These are phyloP conservation scores for Mycena rebaudengoi DNA, from an alignment of 768 basidiomycete genomes.

Conservation along the genomic window DNA sequence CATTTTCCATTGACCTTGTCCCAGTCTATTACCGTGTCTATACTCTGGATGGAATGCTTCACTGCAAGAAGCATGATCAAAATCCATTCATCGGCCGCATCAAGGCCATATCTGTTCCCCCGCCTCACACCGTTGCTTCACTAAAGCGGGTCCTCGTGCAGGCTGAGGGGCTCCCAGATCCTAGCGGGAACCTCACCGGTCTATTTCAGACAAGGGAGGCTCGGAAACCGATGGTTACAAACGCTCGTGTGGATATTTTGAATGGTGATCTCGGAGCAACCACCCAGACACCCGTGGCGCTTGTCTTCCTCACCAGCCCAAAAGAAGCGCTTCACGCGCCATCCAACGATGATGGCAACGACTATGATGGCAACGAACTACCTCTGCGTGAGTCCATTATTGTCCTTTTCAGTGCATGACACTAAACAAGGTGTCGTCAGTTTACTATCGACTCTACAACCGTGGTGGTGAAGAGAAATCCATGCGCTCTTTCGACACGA, in stretches of 20 bases:
- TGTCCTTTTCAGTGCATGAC: background rate
- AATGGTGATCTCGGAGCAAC: conserved; percentile 5
- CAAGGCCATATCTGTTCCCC: conserved; percentile 9
- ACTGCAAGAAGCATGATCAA: background rate
- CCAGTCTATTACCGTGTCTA: conserved; percentile 13
- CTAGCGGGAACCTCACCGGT: background rate
- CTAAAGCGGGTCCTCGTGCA: conserved; percentile 4
- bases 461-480: background rate
- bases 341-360: background rate
- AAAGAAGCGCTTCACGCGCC: background rate
- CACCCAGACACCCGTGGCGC: conserved; percentile 2
- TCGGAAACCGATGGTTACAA: background rate
- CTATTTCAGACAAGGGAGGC: background rate
- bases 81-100: conserved; percentile 14
- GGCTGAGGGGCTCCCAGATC: conserved; percentile 1
- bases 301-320: background rate
- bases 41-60: conserved; percentile 1
- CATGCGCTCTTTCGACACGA: background rate
- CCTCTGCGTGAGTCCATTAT: background rate
- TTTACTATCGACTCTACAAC: conserved; percentile 17
- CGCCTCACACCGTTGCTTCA: conserved; percentile 6
- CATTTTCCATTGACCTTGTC: background rate
- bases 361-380: background rate
- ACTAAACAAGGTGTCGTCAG: background rate
- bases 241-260: conserved; percentile 2